Conservation (phyloP, 129 eudicot species). For the Flaveria trinervia region DNA sequence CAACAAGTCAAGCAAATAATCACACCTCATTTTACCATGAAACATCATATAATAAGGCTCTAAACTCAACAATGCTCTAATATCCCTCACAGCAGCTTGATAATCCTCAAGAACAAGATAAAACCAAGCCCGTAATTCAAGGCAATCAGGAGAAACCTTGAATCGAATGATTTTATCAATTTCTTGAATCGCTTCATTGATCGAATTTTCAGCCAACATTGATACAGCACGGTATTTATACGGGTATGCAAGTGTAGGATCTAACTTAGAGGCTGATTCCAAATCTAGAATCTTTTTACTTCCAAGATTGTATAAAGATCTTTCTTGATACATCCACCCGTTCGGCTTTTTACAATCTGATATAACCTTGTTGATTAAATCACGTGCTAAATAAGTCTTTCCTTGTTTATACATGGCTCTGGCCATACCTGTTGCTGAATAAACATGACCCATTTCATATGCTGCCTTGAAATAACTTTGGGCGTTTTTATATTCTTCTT, state of each 20-base stretch:
- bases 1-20: conserved; percentile 52
- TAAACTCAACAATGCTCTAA: conserved; percentile 56
- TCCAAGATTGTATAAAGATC: conserved; percentile 61
- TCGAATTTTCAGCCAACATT: conserved; percentile 38
- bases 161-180: conserved; percentile 54
- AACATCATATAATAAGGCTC: conserved; percentile 67
- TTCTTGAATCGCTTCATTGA: conserved; percentile 55
- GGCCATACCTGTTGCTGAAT: conserved; percentile 58
- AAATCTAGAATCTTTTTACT: conserved; percentile 54
- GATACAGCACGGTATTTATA: conserved; percentile 62
- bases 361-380: conserved; percentile 43
- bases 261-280: conserved; percentile 52
- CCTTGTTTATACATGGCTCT: conserved; percentile 59
- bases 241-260: conserved; percentile 67
- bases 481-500: conserved; percentile 55
- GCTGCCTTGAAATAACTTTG: conserved; percentile 54
- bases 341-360: conserved; percentile 34
- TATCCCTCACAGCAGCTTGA: conserved; percentile 60
- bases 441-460: conserved; percentile 64
- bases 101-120: conserved; percentile 58
- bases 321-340: conserved; percentile 78
- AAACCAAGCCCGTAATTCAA: conserved; percentile 74
- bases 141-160: conserved; percentile 63
- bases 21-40: conserved; percentile 61
- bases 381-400: conserved; percentile 57